Conservation (phyloP, 176 grass and related monocot species). For the Triticum aestivum region DNA sequence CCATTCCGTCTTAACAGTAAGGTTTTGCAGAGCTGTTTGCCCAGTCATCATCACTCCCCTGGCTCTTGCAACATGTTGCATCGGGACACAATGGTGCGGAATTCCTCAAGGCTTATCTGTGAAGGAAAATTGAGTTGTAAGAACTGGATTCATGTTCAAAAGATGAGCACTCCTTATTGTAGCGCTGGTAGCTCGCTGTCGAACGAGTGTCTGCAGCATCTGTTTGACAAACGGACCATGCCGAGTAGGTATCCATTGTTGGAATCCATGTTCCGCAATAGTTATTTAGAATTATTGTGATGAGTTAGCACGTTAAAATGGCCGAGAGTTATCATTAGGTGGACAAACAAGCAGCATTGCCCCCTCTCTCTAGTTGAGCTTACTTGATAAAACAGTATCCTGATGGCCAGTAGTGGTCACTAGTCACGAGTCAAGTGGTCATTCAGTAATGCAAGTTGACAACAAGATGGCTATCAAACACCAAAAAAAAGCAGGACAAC, state of each 20-base stretch:
- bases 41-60: conserved; percentile 15
- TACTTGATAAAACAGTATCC: background rate
- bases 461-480: background rate
- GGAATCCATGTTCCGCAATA: background rate
- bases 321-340: background rate
- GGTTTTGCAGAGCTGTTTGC: background rate
- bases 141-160: background rate
- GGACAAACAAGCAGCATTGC: background rate
- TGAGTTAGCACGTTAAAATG: background rate
- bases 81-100: conserved; percentile 59
- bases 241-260: background rate
- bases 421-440: background rate
- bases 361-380: no score
- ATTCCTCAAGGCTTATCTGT: conserved; percentile 88
- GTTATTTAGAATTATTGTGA: background rate
- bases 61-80: conserved; percentile 84
- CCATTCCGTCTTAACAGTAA: background rate
- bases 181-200: background rate
- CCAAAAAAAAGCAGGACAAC: no score
- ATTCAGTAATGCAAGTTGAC: conserved; percentile 10
- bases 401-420: background rate
- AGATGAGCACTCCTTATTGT: background rate
- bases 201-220: background rate
- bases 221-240: background rate
- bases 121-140: conserved; percentile 11